Evolutionary conservation across 192 early-diverging fungal species (phyloP).

Genomic region (Allomyces arbusculus): DNA sequence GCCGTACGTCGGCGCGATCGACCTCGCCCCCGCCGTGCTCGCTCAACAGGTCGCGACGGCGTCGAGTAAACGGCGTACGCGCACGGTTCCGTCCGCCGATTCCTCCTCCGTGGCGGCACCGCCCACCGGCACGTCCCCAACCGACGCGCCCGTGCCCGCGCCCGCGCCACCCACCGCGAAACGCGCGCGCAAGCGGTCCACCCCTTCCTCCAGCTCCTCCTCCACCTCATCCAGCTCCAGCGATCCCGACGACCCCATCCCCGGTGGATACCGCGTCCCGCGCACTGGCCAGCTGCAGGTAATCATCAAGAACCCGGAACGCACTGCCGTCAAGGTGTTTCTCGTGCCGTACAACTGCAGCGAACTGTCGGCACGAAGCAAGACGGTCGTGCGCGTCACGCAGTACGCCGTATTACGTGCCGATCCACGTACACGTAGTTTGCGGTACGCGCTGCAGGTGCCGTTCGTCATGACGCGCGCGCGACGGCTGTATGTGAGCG

Average conservation of each 20-base stretch:
- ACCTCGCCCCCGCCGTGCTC: background rate
- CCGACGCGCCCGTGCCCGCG: too few species aligned
- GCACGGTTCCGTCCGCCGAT: too few species aligned
- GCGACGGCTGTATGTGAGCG: background rate
- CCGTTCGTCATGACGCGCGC: background rate
- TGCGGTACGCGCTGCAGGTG: background rate
- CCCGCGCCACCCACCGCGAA: background rate
- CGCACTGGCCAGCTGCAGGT: constrained; percentile 54
- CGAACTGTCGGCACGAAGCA: constrained; percentile 46
- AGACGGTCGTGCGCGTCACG: constrained; percentile 65
- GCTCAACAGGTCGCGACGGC: background rate
- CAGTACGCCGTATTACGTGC: constrained; percentile 26
- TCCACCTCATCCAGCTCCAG: background rate
- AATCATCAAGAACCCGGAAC: constrained; percentile 57
- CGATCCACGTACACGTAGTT: background rate
- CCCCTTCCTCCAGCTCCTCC: background rate
- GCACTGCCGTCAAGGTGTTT: constrained; percentile 59
- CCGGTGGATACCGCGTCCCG: constrained; percentile 45
- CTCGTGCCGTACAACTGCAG: constrained; percentile 57
- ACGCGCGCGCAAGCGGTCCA: background rate
- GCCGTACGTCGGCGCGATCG: background rate
- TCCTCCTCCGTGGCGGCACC: background rate
- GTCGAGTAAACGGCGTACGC: too few species aligned
- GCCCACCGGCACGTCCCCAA: background rate
- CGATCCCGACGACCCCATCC: constrained; percentile 5